Conservation (phyloP, 768 basidiomycete genomes). For the Gloeopeniophorella convolvens region DNA sequence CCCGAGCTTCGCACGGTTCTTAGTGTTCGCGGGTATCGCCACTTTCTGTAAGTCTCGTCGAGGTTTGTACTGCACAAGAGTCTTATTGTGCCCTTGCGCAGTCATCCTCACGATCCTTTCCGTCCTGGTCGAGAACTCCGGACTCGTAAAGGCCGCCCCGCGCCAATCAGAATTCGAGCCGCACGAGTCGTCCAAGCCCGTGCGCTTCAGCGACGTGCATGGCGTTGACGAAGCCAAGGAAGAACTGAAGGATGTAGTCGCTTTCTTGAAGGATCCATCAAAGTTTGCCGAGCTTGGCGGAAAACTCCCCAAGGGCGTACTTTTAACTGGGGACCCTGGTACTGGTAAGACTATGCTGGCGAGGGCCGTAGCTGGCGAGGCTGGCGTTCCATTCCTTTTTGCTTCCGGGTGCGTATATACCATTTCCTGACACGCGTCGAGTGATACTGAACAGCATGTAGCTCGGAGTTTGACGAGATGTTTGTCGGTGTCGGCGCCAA, state of each 20-base stretch:
- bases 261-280: conserved; percentile 90
- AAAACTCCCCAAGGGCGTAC: conserved; percentile 88
- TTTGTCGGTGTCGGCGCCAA: conserved; percentile 95
- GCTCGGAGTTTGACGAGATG: conserved; percentile 97
- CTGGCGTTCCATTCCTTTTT: conserved; percentile 95
- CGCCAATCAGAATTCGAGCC: conserved; percentile 81
- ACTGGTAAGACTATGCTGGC: conserved; percentile 99
- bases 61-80: not conserved
- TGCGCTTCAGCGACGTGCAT: conserved; percentile 93
- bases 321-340: conserved; percentile 86
- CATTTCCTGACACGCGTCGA: not conserved
- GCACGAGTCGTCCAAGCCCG: conserved; percentile 58
- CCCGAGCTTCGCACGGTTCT: conserved; percentile 55
- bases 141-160: conserved; percentile 84
- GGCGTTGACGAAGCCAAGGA: conserved; percentile 97
- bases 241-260: conserved; percentile 90
- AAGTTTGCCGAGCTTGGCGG: conserved; percentile 89
- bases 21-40: conserved; percentile 46
- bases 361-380: conserved; percentile 94
- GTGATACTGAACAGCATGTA: conserved; percentile 27
- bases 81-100: conserved; percentile 24
- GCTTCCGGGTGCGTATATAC: conserved; percentile 59
- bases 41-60: conserved; percentile 54
- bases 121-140: conserved; percentile 88
- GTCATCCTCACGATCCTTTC: conserved; percentile 83